Percentiles rank a stretch among this genome's conserved stretches.
phyloP scores from a whole-genome alignment of 352 stramenopile genomes.

The Thalassiosira mediterranea region DNA sequence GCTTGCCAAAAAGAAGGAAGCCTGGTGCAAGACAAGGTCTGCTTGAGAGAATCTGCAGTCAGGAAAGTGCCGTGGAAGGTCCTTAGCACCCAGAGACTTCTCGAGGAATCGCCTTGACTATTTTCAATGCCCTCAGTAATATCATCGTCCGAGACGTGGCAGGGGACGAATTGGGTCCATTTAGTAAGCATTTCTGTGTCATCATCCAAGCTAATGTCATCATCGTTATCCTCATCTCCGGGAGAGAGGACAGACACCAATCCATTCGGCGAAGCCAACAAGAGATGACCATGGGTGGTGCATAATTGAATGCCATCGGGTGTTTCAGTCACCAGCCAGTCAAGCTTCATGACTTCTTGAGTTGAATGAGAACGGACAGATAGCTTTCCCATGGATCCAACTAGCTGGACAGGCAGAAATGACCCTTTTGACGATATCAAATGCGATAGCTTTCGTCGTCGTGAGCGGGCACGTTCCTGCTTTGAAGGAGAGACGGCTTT shows the following conservation, averaged over 20 bases:
- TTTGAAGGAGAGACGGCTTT: constrained; percentile 2
- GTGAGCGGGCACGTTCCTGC: constrained; percentile 2
- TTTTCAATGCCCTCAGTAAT: neutral
- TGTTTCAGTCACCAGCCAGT: constrained; percentile 57
- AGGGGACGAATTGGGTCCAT: constrained; percentile 37
- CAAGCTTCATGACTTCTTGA: constrained; percentile 16
- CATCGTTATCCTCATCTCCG: constrained; percentile 18
- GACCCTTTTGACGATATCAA: constrained; percentile 20
- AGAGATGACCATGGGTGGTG: constrained; percentile 52
- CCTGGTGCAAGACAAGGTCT: constrained; percentile 45
- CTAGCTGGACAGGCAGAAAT: constrained; percentile 43
- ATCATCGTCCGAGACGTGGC: constrained; percentile 33
- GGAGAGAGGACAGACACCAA: constrained; percentile 26
- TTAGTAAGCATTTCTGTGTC: constrained; percentile 17
- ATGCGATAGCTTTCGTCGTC: constrained; percentile 18
- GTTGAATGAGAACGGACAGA: constrained; percentile 8
- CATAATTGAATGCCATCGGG: constrained; percentile 51
- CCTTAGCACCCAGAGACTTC: constrained; percentile 53
- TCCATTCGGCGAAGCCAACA: constrained; percentile 34
- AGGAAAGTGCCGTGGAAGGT: constrained; percentile 53
- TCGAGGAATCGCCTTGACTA: constrained; percentile 10
- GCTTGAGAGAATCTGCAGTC: constrained; percentile 28
- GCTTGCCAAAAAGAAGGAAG: constrained; percentile 62
- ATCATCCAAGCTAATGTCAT: constrained; percentile 18
- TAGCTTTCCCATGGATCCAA: constrained; percentile 39